Conservation (phyloP, 352 stramenopile genomes). For the Phytopythium chamaehyphon region DNA sequence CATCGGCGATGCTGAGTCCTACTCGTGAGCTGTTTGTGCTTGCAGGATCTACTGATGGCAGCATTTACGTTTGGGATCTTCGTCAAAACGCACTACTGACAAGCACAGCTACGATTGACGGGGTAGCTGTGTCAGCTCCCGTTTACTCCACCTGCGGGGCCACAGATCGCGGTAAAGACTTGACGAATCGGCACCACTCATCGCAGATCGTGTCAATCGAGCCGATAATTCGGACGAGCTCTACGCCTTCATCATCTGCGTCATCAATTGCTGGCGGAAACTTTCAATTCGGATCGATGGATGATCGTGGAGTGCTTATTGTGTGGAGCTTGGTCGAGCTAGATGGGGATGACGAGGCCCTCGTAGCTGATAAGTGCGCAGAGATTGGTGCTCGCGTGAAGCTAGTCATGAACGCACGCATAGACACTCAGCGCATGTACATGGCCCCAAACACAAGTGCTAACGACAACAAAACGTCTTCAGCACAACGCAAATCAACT, state of each 20-base stretch:
- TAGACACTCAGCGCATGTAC: slow-evolving; percentile 54
- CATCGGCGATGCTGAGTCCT: slow-evolving; percentile 35
- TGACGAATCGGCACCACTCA: slow-evolving; percentile 22
- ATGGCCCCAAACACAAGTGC: slow-evolving; percentile 10
- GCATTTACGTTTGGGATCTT: slow-evolving; percentile 66
- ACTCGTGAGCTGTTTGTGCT: slow-evolving; percentile 52
- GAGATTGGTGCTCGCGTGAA: slow-evolving; percentile 62
- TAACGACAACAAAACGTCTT: neutral
- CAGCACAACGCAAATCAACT: neutral
- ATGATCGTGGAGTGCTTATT: slow-evolving; percentile 61
- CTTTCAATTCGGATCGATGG: slow-evolving; percentile 72
- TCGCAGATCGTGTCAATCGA: slow-evolving; percentile 48
- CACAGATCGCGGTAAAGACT: slow-evolving; percentile 26
- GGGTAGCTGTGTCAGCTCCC: slow-evolving; percentile 30
- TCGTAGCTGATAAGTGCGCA: slow-evolving; percentile 53
- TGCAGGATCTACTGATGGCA: slow-evolving; percentile 54
- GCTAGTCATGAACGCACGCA: slow-evolving; percentile 57
- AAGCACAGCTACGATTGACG: slow-evolving; percentile 5
- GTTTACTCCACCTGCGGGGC: slow-evolving; percentile 59
- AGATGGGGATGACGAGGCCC: slow-evolving; percentile 30
- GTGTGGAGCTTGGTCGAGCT: slow-evolving; percentile 74
- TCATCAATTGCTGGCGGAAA: slow-evolving; percentile 10
- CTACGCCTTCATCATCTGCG: neutral
- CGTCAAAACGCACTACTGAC: slow-evolving; percentile 15
- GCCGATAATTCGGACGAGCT: slow-evolving; percentile 16